These are phyloP conservation scores for Zychaea mexicana DNA, from an alignment of 371 early-diverging fungal species.

Conservation along the genomic window DNA sequence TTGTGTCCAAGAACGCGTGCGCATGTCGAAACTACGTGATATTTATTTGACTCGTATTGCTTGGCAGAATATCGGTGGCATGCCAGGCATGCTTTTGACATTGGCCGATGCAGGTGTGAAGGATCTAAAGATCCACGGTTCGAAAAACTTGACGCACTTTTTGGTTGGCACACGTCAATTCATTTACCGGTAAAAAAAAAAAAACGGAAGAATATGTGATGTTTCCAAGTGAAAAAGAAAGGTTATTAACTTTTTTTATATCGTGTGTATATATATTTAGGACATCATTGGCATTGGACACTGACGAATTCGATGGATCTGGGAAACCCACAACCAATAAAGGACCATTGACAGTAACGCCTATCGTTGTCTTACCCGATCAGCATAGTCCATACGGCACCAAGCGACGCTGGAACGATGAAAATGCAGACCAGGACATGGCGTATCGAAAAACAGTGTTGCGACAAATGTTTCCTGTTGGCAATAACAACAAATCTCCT, in stretches of 20 bases:
- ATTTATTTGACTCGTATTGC: slow-evolving; percentile 80
- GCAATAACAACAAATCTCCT: slow-evolving; percentile 13
- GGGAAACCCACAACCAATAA: slow-evolving; percentile 51
- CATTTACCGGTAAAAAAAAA: slow-evolving; percentile 55
- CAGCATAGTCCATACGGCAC: slow-evolving; percentile 10
- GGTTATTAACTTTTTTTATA: background rate
- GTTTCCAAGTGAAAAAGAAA: background rate
- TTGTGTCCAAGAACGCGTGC: slow-evolving; percentile 74
- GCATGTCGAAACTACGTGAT: slow-evolving; percentile 67
- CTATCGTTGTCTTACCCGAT: slow-evolving; percentile 62
- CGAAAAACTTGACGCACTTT: slow-evolving; percentile 79
- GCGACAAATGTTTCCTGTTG: slow-evolving; percentile 43
- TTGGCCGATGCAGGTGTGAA: slow-evolving; percentile 76
- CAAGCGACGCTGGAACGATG: slow-evolving; percentile 14
- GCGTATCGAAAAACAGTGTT: slow-evolving; percentile 37
- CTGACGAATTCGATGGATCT: slow-evolving; percentile 44
- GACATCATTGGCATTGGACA: slow-evolving; percentile 43
- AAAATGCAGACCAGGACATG: slow-evolving; percentile 25
- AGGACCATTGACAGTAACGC: slow-evolving; percentile 64
- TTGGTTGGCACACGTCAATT: slow-evolving; percentile 85
- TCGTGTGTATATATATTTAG: slow-evolving; percentile 16
- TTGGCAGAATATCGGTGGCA: slow-evolving; percentile 88
- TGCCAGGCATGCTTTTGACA: slow-evolving; percentile 93
- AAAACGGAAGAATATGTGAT: background rate
- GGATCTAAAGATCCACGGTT: slow-evolving; percentile 68